phyloP scores from a whole-genome alignment of 2,329 filamentous ascomycete genomes.

The Zymoseptoria ardabiliae region DNA sequence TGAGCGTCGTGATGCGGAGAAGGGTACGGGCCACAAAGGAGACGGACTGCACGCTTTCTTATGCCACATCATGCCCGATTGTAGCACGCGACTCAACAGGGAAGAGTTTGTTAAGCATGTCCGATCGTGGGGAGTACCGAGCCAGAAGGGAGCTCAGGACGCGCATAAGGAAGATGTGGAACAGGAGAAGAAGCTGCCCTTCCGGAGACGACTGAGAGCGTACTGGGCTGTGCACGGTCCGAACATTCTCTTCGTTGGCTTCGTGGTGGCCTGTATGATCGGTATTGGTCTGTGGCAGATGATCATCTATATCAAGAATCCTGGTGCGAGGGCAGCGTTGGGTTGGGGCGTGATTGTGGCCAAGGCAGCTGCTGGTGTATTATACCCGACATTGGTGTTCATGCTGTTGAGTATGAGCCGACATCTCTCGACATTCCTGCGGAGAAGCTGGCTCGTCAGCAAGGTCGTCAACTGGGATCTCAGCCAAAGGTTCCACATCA shows the following conservation, averaged over 20 bases:
- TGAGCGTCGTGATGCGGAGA: constrained; percentile 21
- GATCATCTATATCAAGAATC: constrained; percentile 44
- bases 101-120: constrained; percentile 48
- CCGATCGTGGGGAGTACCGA: constrained; percentile 54
- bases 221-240: constrained; percentile 52
- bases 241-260: constrained; percentile 42
- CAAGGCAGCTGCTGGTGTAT: constrained; percentile 48
- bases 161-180: constrained; percentile 41
- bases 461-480: constrained; percentile 53
- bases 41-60: constrained; percentile 46
- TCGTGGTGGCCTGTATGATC: constrained; percentile 44
- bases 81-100: constrained; percentile 38
- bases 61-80: constrained; percentile 38
- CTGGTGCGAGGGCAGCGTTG: constrained; percentile 43
- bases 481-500: constrained; percentile 50
- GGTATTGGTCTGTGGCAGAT: constrained; percentile 50
- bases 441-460: constrained; percentile 46
- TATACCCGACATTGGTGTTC: constrained; percentile 54
- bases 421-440: constrained; percentile 47
- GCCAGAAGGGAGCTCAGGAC: constrained; percentile 48
- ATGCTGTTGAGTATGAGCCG: constrained; percentile 52
- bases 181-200: constrained; percentile 32
- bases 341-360: constrained; percentile 52
- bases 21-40: constrained; percentile 10
- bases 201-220: constrained; percentile 42